Percentiles rank a stretch among this genome's conserved stretches.
Conservation (phyloP, 352 stramenopile species). For the Phytophthora kernoviae region DNA sequence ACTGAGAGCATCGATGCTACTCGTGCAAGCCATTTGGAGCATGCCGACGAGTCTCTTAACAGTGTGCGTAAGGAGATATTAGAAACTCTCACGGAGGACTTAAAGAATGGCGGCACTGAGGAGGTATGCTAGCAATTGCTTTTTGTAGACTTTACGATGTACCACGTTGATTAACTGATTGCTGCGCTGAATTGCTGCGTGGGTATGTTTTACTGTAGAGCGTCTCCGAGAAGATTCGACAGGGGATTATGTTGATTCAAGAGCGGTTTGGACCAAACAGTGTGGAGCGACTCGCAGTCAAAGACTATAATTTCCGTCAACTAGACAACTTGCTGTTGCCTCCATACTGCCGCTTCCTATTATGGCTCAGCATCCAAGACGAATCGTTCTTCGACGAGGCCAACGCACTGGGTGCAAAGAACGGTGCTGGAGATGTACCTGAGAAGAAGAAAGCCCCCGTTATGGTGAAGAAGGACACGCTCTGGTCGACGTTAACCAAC, state of each 20-base stretch:
- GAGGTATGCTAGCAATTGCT: slow-evolving; percentile 35
- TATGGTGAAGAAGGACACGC: slow-evolving; percentile 81
- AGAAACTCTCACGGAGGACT: slow-evolving; percentile 64
- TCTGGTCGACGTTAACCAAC: slow-evolving; percentile 79
- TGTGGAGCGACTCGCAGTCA: slow-evolving; percentile 82
- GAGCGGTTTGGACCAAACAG: slow-evolving; percentile 87
- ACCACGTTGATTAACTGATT: neutral
- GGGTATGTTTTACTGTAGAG: slow-evolving; percentile 24
- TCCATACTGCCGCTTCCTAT: slow-evolving; percentile 88
- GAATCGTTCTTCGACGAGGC: slow-evolving; percentile 85
- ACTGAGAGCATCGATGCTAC: slow-evolving; percentile 88
- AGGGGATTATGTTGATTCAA: slow-evolving; percentile 79
- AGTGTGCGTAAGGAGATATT: slow-evolving; percentile 80
- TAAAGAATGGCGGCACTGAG: slow-evolving; percentile 59
- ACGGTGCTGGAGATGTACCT: slow-evolving; percentile 37
- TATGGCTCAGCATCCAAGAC: slow-evolving; percentile 90
- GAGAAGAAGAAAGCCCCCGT: slow-evolving; percentile 74
- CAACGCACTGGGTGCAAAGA: slow-evolving; percentile 51
- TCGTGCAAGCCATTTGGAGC: slow-evolving; percentile 76
- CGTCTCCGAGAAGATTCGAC: slow-evolving; percentile 74
- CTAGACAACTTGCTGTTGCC: slow-evolving; percentile 85
- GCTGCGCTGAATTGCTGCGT: neutral
- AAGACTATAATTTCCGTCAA: slow-evolving; percentile 91
- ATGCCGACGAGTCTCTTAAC: slow-evolving; percentile 77
- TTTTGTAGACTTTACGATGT: neutral